phyloP scores from a whole-genome alignment of 768 basidiomycete species.

The Pleurotus salmoneostramineus region DNA sequence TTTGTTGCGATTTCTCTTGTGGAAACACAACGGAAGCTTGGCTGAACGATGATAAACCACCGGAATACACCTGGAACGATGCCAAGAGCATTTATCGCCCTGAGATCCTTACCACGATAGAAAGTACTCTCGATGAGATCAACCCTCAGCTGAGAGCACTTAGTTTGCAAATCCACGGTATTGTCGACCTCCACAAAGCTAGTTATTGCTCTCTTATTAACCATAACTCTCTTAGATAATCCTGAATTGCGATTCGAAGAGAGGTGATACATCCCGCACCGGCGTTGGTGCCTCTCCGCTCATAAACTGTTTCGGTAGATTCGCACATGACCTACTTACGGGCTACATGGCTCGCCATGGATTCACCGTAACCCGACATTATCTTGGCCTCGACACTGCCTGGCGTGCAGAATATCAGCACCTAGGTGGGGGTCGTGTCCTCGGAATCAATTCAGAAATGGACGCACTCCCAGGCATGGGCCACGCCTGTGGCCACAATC shows the following conservation, averaged over 20 bases:
- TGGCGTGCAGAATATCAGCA: constrained; percentile 73
- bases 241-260: constrained; percentile 69
- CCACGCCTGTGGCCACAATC: constrained; percentile 78
- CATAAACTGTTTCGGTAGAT: constrained; percentile 32
- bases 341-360: constrained; percentile 64
- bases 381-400: constrained; percentile 69
- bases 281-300: constrained; percentile 8
- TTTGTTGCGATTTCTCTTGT: constrained; percentile 41
- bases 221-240: constrained; percentile 37
- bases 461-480: constrained; percentile 56
- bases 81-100: constrained; percentile 16
- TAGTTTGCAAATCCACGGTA: constrained; percentile 73
- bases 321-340: constrained; percentile 68
- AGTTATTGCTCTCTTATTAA: neutral
- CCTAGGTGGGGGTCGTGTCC: constrained; percentile 54
- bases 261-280: constrained; percentile 28
- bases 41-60: constrained; percentile 28
- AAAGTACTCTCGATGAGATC: constrained; percentile 47
- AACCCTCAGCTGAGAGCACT: constrained; percentile 52
- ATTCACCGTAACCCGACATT: constrained; percentile 68
- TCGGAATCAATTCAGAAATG: constrained; percentile 84
- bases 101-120: constrained; percentile 51
- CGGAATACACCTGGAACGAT: constrained; percentile 30
- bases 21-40: constrained; percentile 23
- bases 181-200: constrained; percentile 12